Percentiles rank a stretch among this genome's conserved stretches.
phyloP scores from a whole-genome alignment of 2,329 filamentous ascomycete genomes.

The Colletotrichum navitas region DNA sequence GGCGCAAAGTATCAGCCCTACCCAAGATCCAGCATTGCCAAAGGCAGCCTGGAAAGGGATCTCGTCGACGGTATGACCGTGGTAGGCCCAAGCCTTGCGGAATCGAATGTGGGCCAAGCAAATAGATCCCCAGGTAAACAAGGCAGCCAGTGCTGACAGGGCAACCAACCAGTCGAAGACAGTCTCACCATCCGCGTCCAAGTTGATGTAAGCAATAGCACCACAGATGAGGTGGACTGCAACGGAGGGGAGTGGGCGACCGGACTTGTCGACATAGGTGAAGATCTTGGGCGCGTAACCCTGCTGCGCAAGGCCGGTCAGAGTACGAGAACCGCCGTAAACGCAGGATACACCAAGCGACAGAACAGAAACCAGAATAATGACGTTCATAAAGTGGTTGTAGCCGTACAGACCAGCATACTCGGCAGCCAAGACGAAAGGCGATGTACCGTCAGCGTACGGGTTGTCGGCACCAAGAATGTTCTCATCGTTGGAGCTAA shows the following conservation, averaged over 20 bases:
- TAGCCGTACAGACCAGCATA: slow-evolving; percentile 64
- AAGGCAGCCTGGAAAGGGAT: slow-evolving; percentile 73
- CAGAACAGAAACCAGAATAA: slow-evolving; percentile 70
- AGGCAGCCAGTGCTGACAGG: slow-evolving; percentile 72
- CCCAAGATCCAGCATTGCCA: slow-evolving; percentile 73
- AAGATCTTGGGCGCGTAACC: slow-evolving; percentile 70
- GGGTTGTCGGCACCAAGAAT: slow-evolving; percentile 49
- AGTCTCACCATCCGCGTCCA: slow-evolving; percentile 57
- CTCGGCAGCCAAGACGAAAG: slow-evolving; percentile 70
- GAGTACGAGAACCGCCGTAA: slow-evolving; percentile 70
- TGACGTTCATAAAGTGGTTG: slow-evolving; percentile 69
- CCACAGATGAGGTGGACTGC: slow-evolving; percentile 62
- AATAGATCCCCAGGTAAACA: slow-evolving; percentile 79
- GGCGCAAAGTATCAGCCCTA: slow-evolving; percentile 70
- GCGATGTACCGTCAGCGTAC: slow-evolving; percentile 53
- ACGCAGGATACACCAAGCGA: slow-evolving; percentile 71
- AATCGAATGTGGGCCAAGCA: slow-evolving; percentile 78
- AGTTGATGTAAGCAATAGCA: slow-evolving; percentile 62
- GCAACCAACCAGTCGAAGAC: slow-evolving; percentile 77
- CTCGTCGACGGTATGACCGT: slow-evolving; percentile 74
- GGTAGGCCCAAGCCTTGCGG: slow-evolving; percentile 71
- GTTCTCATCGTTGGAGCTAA: slow-evolving; percentile 59
- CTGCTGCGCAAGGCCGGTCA: slow-evolving; percentile 70
- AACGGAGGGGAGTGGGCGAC: slow-evolving; percentile 67
- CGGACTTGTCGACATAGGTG: slow-evolving; percentile 68